Conservation (phyloP, 148 eudicot species). For the Oxyria digyna region DNA sequence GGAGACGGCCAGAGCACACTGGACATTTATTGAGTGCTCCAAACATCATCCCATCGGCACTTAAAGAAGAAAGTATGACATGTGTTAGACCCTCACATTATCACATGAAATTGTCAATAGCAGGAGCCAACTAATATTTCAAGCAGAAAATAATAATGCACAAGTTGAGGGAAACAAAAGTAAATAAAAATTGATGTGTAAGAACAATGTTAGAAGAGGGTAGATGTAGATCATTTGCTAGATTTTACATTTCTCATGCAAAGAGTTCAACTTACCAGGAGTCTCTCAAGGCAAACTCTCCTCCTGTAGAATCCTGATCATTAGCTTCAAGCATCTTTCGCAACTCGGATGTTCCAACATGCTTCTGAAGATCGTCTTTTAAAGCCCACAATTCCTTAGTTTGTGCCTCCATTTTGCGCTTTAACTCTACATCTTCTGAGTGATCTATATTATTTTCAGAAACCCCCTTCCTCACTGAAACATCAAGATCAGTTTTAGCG, state of each 20-base stretch:
- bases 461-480: slow-evolving; percentile 19
- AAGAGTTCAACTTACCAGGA: slow-evolving; percentile 42
- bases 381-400: slow-evolving; percentile 66
- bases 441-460: slow-evolving; percentile 18
- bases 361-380: slow-evolving; percentile 76
- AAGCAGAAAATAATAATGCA: neutral
- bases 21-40: slow-evolving; percentile 66
- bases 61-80: slow-evolving; percentile 18
- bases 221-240: neutral
- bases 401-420: slow-evolving; percentile 67
- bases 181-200: neutral
- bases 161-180: neutral
- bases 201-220: neutral
- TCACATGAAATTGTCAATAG: neutral
- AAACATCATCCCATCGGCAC: slow-evolving; percentile 97
- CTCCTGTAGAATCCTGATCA: slow-evolving; percentile 65
- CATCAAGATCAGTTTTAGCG: slow-evolving; percentile 36
- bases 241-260: neutral
- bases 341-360: slow-evolving; percentile 57
- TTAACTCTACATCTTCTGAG: slow-evolving; percentile 29
- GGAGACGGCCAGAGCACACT: slow-evolving; percentile 63
- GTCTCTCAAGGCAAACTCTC: slow-evolving; percentile 80
- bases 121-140: neutral
- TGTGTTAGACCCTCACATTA: slow-evolving; percentile 1
- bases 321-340: slow-evolving; percentile 86